Percentiles rank a stretch among this genome's conserved stretches.
Evolutionary conservation across 495 filamentous ascomycete genomes (phyloP).

Genomic region (Astrothelium macrocarpum): DNA sequence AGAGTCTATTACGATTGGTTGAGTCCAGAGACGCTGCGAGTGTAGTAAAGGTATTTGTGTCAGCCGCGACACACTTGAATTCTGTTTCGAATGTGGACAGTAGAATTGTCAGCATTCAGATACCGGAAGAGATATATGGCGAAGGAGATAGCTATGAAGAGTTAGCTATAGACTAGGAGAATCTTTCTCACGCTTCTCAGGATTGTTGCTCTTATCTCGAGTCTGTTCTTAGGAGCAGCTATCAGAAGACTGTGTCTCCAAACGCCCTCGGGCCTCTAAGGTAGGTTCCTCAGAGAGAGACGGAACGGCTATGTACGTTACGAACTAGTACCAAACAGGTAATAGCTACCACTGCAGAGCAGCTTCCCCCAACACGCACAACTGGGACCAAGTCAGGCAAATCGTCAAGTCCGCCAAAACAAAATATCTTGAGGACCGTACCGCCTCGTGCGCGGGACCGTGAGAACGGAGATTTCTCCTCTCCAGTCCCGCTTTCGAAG

Average conservation of each 20-base stretch:
- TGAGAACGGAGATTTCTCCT: conserved; percentile 6
- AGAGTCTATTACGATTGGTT: not conserved
- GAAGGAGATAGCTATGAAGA: not conserved
- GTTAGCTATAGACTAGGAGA: too few species aligned
- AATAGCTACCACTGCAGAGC: too few species aligned
- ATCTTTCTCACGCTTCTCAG: too few species aligned
- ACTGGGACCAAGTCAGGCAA: conserved; percentile 8
- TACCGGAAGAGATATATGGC: not conserved
- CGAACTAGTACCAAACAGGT: too few species aligned
- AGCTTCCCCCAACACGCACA: not conserved
- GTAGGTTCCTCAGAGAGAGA: too few species aligned
- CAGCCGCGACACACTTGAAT: not conserved
- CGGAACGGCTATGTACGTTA: too few species aligned
- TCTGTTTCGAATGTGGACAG: not conserved
- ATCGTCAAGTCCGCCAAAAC: not conserved
- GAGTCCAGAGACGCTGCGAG: not conserved
- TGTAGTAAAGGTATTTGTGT: not conserved
- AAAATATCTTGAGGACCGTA: not conserved
- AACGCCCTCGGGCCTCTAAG: too few species aligned
- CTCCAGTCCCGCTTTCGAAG: too few species aligned
- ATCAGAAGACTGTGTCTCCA: too few species aligned
- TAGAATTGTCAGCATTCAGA: not conserved
- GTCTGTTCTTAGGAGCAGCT: too few species aligned
- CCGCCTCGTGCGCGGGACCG: not conserved
- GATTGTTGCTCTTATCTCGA: too few species aligned